Percentiles rank a stretch among this genome's conserved stretches.
Conservation (phyloP, 331 rosid species). For the Telfairia occidentalis region DNA sequence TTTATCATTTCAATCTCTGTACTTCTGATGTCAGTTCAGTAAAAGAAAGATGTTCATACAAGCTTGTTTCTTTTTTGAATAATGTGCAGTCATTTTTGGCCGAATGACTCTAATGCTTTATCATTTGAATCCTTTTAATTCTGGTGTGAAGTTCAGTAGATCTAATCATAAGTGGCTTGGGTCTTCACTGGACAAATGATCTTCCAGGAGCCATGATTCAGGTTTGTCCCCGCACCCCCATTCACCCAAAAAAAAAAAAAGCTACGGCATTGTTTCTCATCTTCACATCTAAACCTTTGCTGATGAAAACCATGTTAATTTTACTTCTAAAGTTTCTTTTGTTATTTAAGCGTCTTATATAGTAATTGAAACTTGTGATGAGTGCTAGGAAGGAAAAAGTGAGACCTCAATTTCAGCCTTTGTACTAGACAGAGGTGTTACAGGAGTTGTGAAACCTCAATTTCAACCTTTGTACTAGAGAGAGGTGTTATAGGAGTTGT, state of each 20-base stretch:
- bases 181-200: slow-evolving; percentile 97
- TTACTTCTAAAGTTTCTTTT: not conserved
- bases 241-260: not conserved
- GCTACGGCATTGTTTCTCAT: not conserved
- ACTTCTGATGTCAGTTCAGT: slow-evolving; percentile 51
- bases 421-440: not conserved
- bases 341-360: not conserved
- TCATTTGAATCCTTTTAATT: slow-evolving; percentile 15
- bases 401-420: not conserved
- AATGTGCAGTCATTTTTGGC: slow-evolving; percentile 1
- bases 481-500: not conserved
- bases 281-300: not conserved
- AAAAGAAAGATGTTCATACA: too few relatives aligned
- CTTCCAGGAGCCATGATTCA: slow-evolving; percentile 99
- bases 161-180: slow-evolving; percentile 83
- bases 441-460: not conserved
- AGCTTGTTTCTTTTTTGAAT: slow-evolving; percentile 10
- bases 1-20: slow-evolving; percentile 12
- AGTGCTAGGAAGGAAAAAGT: not conserved
- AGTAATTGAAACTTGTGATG: not conserved
- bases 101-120: not conserved
- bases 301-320: not conserved
- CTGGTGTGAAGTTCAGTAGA: slow-evolving; percentile 65
- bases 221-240: slow-evolving; percentile 19
- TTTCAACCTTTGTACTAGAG: not conserved